A percentile compares a stretch with the other conserved stretches of the same genome.
phyloP scores from a whole-genome alignment of 2,329 filamentous ascomycete species.

The Grosmannia penicillata region DNA sequence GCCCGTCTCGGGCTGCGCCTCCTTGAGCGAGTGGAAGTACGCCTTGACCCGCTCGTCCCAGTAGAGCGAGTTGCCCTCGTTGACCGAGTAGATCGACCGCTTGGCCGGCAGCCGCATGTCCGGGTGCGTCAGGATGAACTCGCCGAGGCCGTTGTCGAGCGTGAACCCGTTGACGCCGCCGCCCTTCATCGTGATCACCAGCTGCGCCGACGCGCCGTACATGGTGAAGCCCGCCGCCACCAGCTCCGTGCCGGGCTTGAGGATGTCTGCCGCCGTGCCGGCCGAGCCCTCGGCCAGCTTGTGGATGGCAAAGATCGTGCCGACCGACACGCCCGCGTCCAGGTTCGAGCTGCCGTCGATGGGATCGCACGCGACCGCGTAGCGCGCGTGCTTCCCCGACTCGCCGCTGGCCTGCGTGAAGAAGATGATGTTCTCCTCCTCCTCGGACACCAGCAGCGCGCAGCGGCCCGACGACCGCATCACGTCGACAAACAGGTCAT shows the following conservation, averaged over 20 bases:
- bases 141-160: constrained; percentile 86
- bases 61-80: constrained; percentile 96
- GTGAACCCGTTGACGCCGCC: constrained; percentile 95
- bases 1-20: constrained; percentile 46
- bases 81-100: constrained; percentile 89
- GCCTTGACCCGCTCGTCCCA: constrained; percentile 79
- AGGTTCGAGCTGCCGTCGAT: constrained; percentile 97
- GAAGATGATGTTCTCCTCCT: constrained; percentile 84
- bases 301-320: constrained; percentile 93
- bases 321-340: constrained; percentile 92
- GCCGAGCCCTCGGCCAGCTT: constrained; percentile 65
- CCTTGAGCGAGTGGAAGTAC: constrained; percentile 85
- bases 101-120: constrained; percentile 75
- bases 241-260: constrained; percentile 80
- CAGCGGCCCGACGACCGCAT: constrained; percentile 91
- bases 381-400: constrained; percentile 47
- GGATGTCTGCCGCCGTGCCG: constrained; percentile 70
- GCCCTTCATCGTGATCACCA: constrained; percentile 93
- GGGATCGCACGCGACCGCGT: constrained; percentile 92
- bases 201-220: constrained; percentile 93
- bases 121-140: constrained; percentile 97
- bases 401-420: constrained; percentile 53
- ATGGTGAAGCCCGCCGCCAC: constrained; percentile 97
- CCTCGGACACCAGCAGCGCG: constrained; percentile 88
- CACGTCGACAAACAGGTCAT: constrained; percentile 90